phyloP scores from a whole-genome alignment of 495 filamentous ascomycete genomes.

The Recurvomyces mirabilis region DNA sequence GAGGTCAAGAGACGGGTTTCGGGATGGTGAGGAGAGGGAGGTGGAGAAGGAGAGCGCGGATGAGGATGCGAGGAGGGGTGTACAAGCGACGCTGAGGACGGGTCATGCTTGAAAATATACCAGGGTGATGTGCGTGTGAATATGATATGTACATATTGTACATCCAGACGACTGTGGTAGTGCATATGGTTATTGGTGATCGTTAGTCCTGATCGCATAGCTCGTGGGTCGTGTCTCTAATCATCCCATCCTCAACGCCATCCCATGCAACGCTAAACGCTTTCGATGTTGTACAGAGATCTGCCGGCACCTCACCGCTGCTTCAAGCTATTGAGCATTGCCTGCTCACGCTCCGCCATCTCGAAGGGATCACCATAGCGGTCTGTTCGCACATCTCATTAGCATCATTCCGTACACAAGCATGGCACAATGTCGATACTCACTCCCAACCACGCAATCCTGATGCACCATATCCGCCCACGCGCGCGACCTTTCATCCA shows the following conservation, averaged over 20 bases:
- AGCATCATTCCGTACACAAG: background rate
- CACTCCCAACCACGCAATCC: slow-evolving; percentile 27
- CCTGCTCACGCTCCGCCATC: slow-evolving; percentile 13
- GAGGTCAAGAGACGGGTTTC: slow-evolving; percentile 13
- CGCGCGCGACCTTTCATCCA: slow-evolving; percentile 28
- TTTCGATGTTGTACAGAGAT: background rate
- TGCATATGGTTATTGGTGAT: too few species aligned
- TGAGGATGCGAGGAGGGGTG: background rate
- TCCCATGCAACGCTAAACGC: too few species aligned
- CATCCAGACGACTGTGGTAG: too few species aligned
- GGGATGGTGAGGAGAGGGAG: slow-evolving; percentile 16
- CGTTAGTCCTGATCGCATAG: too few species aligned
- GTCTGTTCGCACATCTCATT: slow-evolving; percentile 5
- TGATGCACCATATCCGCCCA: slow-evolving; percentile 28
- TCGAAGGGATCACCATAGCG: slow-evolving; percentile 21
- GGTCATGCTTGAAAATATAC: slow-evolving; percentile 18
- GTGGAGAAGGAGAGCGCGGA: slow-evolving; percentile 1
- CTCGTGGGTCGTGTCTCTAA: too few species aligned
- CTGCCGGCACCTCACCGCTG: slow-evolving; percentile 6
- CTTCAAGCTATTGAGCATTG: slow-evolving; percentile 13
- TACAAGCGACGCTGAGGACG: slow-evolving; percentile 2
- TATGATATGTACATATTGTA: too few species aligned
- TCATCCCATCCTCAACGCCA: too few species aligned
- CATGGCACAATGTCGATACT: slow-evolving; percentile 3
- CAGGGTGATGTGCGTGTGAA: too few species aligned